phyloP scores from a whole-genome alignment of 2,329 filamentous ascomycete genomes.

The Exophiala spinifera region DNA sequence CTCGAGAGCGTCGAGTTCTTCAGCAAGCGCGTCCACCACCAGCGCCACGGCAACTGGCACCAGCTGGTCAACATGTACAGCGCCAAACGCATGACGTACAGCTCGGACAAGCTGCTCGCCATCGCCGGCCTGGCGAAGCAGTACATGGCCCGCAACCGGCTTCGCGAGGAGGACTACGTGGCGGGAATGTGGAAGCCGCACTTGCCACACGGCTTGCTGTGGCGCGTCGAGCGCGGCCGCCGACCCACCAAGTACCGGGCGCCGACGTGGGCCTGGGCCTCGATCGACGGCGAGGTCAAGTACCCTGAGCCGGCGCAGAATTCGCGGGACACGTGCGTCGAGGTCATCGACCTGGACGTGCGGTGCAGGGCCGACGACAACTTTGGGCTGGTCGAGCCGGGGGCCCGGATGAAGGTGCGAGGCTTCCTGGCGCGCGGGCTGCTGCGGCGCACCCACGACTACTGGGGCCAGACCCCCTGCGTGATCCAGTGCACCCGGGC shows the following conservation, averaged over 20 bases:
- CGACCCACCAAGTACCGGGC: slow-evolving; percentile 26
- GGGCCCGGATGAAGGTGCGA: slow-evolving; percentile 24
- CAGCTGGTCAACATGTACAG: slow-evolving; percentile 29
- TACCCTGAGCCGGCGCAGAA: slow-evolving; percentile 24
- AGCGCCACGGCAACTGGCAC: slow-evolving; percentile 29
- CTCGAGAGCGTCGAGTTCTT: slow-evolving; percentile 24
- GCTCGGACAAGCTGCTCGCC: slow-evolving; percentile 29
- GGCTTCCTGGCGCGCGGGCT: slow-evolving; percentile 29
- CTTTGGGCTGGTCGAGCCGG: slow-evolving; percentile 24
- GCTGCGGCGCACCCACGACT: slow-evolving; percentile 27
- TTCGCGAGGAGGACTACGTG: slow-evolving; percentile 26
- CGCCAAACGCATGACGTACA: slow-evolving; percentile 25
- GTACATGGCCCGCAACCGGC: slow-evolving; percentile 26
- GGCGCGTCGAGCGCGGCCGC: slow-evolving; percentile 24
- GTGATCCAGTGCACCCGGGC: slow-evolving; percentile 24
- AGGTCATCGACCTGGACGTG: slow-evolving; percentile 25
- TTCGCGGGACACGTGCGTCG: slow-evolving; percentile 27
- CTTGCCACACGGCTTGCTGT: slow-evolving; percentile 27
- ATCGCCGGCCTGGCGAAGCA: slow-evolving; percentile 27
- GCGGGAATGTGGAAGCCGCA: slow-evolving; percentile 28
- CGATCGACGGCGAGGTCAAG: slow-evolving; percentile 28
- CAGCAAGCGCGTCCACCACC: slow-evolving; percentile 28
- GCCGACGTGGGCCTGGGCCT: slow-evolving; percentile 29
- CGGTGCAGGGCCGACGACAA: slow-evolving; percentile 24
- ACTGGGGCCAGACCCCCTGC: slow-evolving; percentile 28